Evolutionary conservation across 2,329 filamentous ascomycete species (phyloP), one percentile per base, ranked within the genome.

Genomic region (Proliferodiscus dingleyae): DNA sequence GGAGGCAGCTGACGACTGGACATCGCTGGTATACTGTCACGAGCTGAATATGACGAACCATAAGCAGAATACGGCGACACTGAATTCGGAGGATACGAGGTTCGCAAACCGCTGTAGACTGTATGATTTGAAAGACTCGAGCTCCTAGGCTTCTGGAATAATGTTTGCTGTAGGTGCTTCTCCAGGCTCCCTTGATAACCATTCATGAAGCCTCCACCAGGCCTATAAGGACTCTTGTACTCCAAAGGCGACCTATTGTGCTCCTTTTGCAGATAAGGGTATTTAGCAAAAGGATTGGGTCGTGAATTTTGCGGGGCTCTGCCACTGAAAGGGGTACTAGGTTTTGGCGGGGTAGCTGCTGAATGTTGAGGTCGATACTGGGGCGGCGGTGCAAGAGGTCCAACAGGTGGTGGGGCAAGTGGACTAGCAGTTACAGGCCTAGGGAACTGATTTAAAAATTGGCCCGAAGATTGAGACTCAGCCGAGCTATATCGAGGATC

Each of bases 211-310:
- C 78, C 79, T 19, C 75, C 73, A 64, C 59, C 61, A 43, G 70
- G 66, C 13, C 74, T 71, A 57, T 83, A 83, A 1, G 80, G 80
- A 4, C 77, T 80, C 40, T 75, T 71, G 48, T 83, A 82, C 43
- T 73, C 73, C 6, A 71, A 68, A 5, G 74, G 67, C 47, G 68
- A 77, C 71, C 75, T 73, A 51, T 81, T 81, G 52, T 81, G 72
- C 49, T 82, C 68, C 21, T 77, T 71, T 52, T 80, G 76, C 59
- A 81, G 77, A 58, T 79, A 83, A 2, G 69, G 64, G 55, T 65
- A 65, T 43, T 64, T 64, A 1, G 55, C 51, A 47, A 63, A 63
- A 10, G 56, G 55, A 43, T 55, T 62, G 18, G 34, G 34, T n/a
- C 29, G 29, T 37, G 53, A 36, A 21, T 34, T 52, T 16, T 45